These are phyloP conservation scores for Diplodia corticola DNA, from an alignment of 2,329 filamentous ascomycete genomes.

Conservation along the genomic window DNA sequence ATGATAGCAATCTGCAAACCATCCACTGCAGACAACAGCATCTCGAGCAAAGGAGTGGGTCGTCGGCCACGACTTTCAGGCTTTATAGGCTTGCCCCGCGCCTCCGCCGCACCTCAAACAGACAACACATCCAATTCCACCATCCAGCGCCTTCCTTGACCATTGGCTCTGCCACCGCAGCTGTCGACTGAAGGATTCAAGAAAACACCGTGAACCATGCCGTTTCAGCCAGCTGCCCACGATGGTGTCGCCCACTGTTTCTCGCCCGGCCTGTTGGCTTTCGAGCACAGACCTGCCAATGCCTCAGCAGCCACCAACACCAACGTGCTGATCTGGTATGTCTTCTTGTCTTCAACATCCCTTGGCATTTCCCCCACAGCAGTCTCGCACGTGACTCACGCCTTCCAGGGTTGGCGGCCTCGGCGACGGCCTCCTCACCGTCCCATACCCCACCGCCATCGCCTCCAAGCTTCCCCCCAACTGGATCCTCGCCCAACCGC, in stretches of 20 bases:
- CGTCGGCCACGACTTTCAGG: background rate
- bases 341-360: slow-evolving; percentile 29
- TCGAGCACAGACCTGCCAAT: slow-evolving; percentile 41
- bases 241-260: slow-evolving; percentile 47
- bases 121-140: background rate
- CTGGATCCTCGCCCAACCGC: slow-evolving; percentile 56
- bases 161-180: background rate
- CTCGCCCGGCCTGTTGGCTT: slow-evolving; percentile 44
- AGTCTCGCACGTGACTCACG: slow-evolving; percentile 53
- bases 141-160: background rate
- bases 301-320: slow-evolving; percentile 32
- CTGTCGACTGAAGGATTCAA: background rate
- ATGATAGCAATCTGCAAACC: background rate
- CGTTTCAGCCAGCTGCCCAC: slow-evolving; percentile 26
- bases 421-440: slow-evolving; percentile 66
- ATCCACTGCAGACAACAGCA: background rate
- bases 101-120: background rate
- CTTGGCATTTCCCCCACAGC: background rate
- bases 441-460: slow-evolving; percentile 58
- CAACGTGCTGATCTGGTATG: slow-evolving; percentile 29
- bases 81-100: background rate
- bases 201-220: slow-evolving; percentile 17
- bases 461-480: slow-evolving; percentile 49
- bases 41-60: background rate
- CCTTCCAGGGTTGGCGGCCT: slow-evolving; percentile 65